Evolutionary conservation across 495 filamentous ascomycete species (phyloP), one percentile per base, ranked within the genome.

Genomic region (Oleoguttula mirabilis): DNA sequence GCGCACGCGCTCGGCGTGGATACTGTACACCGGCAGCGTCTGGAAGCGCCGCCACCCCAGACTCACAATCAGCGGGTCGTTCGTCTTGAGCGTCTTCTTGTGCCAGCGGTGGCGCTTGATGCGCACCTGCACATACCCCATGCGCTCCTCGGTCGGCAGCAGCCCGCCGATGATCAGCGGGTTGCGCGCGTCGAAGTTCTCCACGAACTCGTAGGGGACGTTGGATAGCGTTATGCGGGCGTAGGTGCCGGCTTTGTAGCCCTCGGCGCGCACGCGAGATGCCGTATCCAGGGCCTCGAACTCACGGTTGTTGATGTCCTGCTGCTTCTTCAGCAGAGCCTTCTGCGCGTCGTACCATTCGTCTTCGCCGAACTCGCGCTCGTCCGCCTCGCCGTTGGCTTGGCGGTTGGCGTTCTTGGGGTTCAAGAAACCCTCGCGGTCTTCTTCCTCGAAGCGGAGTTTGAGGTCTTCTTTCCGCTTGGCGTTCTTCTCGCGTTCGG

Each of bases 331-430:
- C 45, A 96, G 72, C 52, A 81, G 73, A 19, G 92, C 86, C 60
- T 98, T 98, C 56, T 98, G 92, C 19, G 83, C 71, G 56, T 96
- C 88, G 58, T 96, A 96, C 92, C 92, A 98, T 32, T 96, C 85
- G 54, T 98, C 90, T 62, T 96, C 88, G 23, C 85, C 92, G 54
- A 94, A 96, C 55, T 90, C 76, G 34, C 73, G 70, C 28, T 85
- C 71, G 0, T 72, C 61, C 6, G 32, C 41, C 12, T 69, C 69
- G 14, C 70, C 77, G 21, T 66, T 71, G 52, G 77, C 73, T 38
- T 70, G 59, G 32, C 79, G 72, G 16, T 75, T 74, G 32, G 77
- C 74, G 10, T 82, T 76, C 51, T 85, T 84, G 53, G 84, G 83
- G 53, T 93, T 94, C 17, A 75, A 76, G 52, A 93, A 84, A 0